Conservation (phyloP, 352 stramenopile species). For the Phytophthora nicotianae region DNA sequence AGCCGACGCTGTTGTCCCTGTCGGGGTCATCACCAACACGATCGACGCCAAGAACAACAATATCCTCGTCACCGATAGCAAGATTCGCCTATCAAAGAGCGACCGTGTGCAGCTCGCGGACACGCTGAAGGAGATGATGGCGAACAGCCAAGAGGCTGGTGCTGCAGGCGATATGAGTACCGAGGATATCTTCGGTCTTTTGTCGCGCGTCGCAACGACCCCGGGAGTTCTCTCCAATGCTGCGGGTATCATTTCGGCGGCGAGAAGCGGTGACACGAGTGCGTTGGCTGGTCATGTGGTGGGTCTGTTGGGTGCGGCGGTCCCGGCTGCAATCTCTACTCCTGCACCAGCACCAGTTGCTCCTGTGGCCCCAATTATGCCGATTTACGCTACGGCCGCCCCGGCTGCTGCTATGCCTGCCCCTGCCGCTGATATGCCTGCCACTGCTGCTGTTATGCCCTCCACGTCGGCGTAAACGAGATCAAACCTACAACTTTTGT, state of each 20-base stretch:
- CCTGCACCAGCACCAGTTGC: neutral
- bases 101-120: conserved; percentile 24
- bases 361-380: neutral
- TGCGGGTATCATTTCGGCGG: conserved; percentile 15
- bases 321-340: neutral
- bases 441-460: neutral
- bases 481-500: neutral
- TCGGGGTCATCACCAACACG: conserved; percentile 16
- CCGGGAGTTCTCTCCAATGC: conserved; percentile 6
- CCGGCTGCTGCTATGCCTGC: no score
- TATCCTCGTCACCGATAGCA: conserved; percentile 25
- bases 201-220: conserved; percentile 6
- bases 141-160: conserved; percentile 3
- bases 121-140: conserved; percentile 20
- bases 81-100: conserved; percentile 15
- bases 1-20: neutral
- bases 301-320: conserved; percentile 1
- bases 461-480: conserved; percentile 7
- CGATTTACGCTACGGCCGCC: neutral
- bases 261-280: conserved; percentile 10
- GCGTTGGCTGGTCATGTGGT: conserved; percentile 15
- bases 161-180: conserved; percentile 1
- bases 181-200: conserved; percentile 6
- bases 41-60: conserved; percentile 25
- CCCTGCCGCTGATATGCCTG: no score